phyloP scores from a whole-genome alignment of 768 basidiomycete genomes.

The Serendipita indica region DNA sequence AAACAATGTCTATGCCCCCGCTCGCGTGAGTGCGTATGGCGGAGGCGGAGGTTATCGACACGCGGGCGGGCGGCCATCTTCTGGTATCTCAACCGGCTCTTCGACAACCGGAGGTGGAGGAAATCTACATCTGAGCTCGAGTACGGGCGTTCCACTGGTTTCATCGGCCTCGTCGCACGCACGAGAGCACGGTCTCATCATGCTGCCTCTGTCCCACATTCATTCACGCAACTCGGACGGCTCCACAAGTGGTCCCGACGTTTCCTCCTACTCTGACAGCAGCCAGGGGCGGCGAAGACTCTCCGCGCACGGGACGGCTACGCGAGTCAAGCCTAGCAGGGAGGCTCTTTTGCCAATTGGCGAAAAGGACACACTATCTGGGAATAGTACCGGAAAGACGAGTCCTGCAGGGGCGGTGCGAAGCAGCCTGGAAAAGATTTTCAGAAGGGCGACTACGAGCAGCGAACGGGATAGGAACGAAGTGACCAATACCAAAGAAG shows the following conservation, averaged over 20 bases:
- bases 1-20: not conserved
- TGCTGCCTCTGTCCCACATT: slow-evolving; percentile 13
- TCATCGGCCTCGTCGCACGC: slow-evolving; percentile 28
- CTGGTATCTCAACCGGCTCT: not conserved
- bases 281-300: slow-evolving; percentile 23
- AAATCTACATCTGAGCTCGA: slow-evolving; percentile 16
- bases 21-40: not conserved
- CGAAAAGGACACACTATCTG: slow-evolving; percentile 19
- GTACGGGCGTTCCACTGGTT: slow-evolving; percentile 22
- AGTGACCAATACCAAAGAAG: slow-evolving; percentile 17
- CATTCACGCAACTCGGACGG: slow-evolving; percentile 11
- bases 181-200: slow-evolving; percentile 20
- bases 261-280: slow-evolving; percentile 20
- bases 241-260: slow-evolving; percentile 18
- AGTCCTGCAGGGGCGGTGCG: slow-evolving; percentile 29
- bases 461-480: slow-evolving; percentile 20
- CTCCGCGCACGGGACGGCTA: not conserved
- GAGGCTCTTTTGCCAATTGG: slow-evolving; percentile 56
- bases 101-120: not conserved
- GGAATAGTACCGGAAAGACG: slow-evolving; percentile 15
- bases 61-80: slow-evolving; percentile 6
- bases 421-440: slow-evolving; percentile 45
- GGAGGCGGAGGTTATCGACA: not conserved
- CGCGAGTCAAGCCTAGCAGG: slow-evolving; percentile 41
- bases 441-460: slow-evolving; percentile 33